Evolutionary conservation across 169 alveolate genomes (phyloP).

Genomic region (Plasmodium vivax): DNA sequence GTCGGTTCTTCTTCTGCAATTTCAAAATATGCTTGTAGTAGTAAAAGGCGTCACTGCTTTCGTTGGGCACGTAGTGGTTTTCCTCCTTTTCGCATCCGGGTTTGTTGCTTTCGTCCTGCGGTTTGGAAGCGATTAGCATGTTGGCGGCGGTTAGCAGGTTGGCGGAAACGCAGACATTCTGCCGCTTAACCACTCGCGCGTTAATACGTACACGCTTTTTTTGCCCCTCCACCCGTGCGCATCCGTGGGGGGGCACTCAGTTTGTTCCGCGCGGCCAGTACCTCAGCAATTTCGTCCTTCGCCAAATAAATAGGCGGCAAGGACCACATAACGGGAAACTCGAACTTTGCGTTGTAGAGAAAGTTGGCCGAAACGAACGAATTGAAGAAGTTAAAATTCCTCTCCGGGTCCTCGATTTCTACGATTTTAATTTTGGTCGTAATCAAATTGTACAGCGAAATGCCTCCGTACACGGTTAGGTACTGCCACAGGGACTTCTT

Average conservation of each 20-base stretch:
- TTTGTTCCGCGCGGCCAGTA: background rate
- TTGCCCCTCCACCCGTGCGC: background rate
- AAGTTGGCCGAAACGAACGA: constrained; percentile 43
- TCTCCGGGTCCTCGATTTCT: constrained; percentile 56
- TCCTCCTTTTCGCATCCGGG: constrained; percentile 20
- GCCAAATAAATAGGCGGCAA: constrained; percentile 46
- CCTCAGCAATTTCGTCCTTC: constrained; percentile 52
- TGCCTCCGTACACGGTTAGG: constrained; percentile 60
- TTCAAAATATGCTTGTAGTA: constrained; percentile 62
- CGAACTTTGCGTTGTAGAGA: constrained; percentile 38
- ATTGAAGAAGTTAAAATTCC: constrained; percentile 59
- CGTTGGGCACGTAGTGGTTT: constrained; percentile 52
- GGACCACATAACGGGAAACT: constrained; percentile 41
- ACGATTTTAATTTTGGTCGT: constrained; percentile 66
- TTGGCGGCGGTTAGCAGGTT: background rate
- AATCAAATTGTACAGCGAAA: constrained; percentile 51
- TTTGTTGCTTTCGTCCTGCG: constrained; percentile 46
- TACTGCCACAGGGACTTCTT: constrained; percentile 56
- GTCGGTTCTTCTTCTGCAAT: constrained; percentile 40
- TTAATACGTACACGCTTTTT: background rate
- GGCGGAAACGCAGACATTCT: background rate
- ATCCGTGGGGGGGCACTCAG: background rate
- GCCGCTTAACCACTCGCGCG: background rate
- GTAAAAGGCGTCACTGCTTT: constrained; percentile 55
- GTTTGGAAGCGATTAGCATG: too few relatives aligned